Percentiles rank a stretch among this genome's conserved stretches.
Evolutionary conservation across 176 grass and related monocot species (phyloP).

Genomic region (Melocanna baccifera): DNA sequence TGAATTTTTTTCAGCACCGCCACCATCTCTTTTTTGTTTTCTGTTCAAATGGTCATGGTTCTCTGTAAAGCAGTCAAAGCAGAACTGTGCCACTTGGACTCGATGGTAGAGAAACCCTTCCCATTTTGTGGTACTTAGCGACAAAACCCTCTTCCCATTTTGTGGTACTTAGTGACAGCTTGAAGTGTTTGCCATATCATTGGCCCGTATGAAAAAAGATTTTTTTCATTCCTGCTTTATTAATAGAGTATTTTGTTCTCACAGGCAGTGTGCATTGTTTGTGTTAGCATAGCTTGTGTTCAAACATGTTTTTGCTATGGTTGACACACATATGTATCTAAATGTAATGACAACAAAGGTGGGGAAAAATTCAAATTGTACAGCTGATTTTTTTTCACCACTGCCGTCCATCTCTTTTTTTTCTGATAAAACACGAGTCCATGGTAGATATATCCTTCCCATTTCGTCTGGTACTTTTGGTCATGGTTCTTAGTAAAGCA

Average conservation of each 20-base stretch:
- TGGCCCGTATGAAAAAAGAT: not conserved
- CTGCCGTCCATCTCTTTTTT: not conserved
- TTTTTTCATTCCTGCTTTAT: not conserved
- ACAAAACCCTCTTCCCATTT: not conserved
- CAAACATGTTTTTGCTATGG: not conserved
- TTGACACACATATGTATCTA: not conserved
- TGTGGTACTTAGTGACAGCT: not conserved
- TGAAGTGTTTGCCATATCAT: not conserved
- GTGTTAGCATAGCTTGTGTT: not conserved
- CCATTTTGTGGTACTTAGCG: not conserved
- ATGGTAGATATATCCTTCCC: too few relatives aligned
- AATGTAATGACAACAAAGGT: not conserved
- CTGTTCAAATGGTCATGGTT: not conserved
- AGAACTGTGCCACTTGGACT: not conserved
- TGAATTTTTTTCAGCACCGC: not conserved
- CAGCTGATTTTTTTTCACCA: not conserved
- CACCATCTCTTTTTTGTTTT: not conserved
- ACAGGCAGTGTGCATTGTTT: not conserved
- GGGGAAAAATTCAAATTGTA: not conserved
- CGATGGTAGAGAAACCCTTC: not conserved
- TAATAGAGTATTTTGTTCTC: not conserved
- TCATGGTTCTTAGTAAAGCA: not conserved
- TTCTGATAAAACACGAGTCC: not conserved
- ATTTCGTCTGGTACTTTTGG: not conserved
- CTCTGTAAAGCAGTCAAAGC: not conserved